Base-by-base conservation (phyloP, 2,329 filamentous ascomycete species). In the Dactylellina haptotyla region DNA sequence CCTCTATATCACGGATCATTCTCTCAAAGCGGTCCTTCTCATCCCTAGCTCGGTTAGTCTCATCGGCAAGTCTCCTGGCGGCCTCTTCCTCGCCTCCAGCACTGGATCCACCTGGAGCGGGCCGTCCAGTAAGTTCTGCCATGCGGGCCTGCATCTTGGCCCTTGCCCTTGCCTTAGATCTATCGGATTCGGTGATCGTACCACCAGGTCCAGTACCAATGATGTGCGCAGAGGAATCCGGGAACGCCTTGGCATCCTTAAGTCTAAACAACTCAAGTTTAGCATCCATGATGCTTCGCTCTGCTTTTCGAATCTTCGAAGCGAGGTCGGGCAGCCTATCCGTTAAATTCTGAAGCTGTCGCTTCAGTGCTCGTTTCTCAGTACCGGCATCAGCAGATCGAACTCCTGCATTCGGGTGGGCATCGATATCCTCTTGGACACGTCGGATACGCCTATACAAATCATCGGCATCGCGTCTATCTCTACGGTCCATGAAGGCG, bases 111-210 rank as follows among this genome's bases (percentile, higher is more conserved):
- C 45, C 51, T 50, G 88, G 84, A 45, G 89, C 83, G 79, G 93
- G 93, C 81, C 90, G 92, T 66, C 95, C 95, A 20, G 93, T 92
- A 75, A 99, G 83, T 16, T 95, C 94, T 64, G 95, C 95, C 77
- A 95, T 93, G 71, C 95, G 90, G 79, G 97, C 93, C 82, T 98
- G 94, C 95, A 99, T 99, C 88, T 97, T 96, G 39, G 94, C 94
- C 82, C 93, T 96, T 30, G 95, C 94, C 77, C 93, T 88, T 34
- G 95, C 95, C 83, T 97, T 98, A 76, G 98, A 87, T 61, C 94
- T 88, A 82, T 99, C 95, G 2, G 92, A 90, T 81, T 99, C 95
- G 0, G 95, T 99, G 43, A 99, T 88, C 46, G 88, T 83, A 58
- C 95, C 95, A 45, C 94, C 94, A 67, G 93, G 94, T 8, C 95